Base-by-base conservation (phyloP, 176 grass and related monocot species). In the Oryza officinalis region DNA sequence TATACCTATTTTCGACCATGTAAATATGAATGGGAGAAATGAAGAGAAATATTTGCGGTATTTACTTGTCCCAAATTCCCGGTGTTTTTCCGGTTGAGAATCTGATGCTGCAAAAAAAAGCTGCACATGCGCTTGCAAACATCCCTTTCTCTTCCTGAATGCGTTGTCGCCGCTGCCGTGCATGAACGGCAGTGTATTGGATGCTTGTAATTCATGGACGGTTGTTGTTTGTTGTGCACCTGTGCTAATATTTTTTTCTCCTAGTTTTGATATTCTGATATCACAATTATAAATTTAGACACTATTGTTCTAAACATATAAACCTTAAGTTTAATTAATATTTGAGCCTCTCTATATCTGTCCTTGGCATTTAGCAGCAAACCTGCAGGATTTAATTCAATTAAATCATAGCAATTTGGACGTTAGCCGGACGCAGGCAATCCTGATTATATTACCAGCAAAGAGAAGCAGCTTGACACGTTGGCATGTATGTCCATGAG, bases 21-120 rank as follows among this genome's bases (percentile, higher is more conserved):
- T 90, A 22, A 90, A 86, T 90, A 79, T 22, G 52, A 57, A 26
- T 47, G 3, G 27, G 78, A 41, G 84, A 82, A 82, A 74, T 61
- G 74, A 44, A n/a, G 22, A 73, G 69, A 65, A 3, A 26, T 54
- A 69, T 63, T 73, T 38, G 9, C 13, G 13, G 25, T 6, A 49
- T 49, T 49, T 43, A 31, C 31, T 65, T 83, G 45, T 38, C 67
- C 41, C 71, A 15, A 12, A 23, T 50, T 45, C 31, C 20, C 1
- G 52, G 7, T n/a, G 54, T 10, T 22, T 31, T 86, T 38, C 22
- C 28, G 30, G 13, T 18, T 68, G 18, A 68, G 27, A 26, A 32
- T 11, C 20, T 15, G 28, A 30, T 17, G 44, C 23, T 69, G 20
- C 11, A 50, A 35, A 35, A 35, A 35, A 35, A 6, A 38, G 2